Conservation (phyloP, 2,329 filamentous ascomycete genomes). For the Ceratocystis cacaofunesta region DNA sequence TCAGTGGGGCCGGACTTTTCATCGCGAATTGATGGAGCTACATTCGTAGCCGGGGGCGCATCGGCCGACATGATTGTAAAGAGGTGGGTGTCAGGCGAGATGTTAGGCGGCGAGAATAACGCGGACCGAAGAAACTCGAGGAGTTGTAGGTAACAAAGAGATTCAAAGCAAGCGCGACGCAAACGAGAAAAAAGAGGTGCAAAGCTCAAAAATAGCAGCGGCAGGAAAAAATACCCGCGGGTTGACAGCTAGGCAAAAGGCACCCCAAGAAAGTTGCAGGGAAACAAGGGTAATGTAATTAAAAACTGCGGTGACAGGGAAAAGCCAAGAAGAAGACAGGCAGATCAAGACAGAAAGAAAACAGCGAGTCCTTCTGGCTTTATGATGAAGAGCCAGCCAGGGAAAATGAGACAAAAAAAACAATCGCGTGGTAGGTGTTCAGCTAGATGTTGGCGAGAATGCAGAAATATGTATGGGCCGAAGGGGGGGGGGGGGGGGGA, state of each 20-base stretch:
- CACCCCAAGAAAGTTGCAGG: neutral
- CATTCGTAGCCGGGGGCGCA: neutral
- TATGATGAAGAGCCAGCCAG: neutral
- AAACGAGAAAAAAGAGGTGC: too few species aligned
- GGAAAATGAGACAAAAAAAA: neutral
- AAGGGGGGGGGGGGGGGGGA: too few species aligned
- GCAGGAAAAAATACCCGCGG: neutral
- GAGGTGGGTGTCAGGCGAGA: too few species aligned
- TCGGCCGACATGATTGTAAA: constrained; percentile 5
- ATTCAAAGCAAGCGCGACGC: too few species aligned
- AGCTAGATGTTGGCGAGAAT: neutral
- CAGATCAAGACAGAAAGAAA: neutral
- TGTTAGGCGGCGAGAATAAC: too few species aligned
- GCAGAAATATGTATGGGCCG: too few species aligned
- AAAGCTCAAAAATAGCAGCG: neutral
- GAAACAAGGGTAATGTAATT: constrained; percentile 4
- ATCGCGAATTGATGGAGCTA: constrained; percentile 15
- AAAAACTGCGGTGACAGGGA: neutral
- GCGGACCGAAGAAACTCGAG: too few species aligned
- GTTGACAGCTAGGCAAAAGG: neutral
- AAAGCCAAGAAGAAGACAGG: neutral
- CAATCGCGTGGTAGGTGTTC: neutral
- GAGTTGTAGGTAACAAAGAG: too few species aligned
- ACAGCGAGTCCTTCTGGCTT: neutral
- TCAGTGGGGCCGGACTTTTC: constrained; percentile 16